Conservation (phyloP, 2,329 filamentous ascomycete genomes). For the Simplicillium aogashimaense region DNA sequence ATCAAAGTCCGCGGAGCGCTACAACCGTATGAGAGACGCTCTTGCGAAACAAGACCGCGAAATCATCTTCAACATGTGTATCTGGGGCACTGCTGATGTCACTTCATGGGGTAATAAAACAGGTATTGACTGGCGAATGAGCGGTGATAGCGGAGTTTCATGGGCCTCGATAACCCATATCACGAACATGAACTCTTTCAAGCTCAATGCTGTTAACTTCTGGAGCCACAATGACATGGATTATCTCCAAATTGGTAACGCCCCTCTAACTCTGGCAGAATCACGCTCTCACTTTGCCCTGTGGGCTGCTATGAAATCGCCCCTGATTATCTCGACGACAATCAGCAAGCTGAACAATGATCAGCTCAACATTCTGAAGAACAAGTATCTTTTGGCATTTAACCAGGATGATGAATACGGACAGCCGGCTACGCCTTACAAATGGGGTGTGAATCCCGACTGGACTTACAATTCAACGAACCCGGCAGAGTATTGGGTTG, state of each 20-base stretch:
- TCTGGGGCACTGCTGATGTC: slow-evolving; percentile 42
- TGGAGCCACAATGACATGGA: slow-evolving; percentile 40
- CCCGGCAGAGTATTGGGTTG: slow-evolving; percentile 40
- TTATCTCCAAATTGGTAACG: slow-evolving; percentile 42
- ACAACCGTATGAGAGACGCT: slow-evolving; percentile 38
- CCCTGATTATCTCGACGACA: slow-evolving; percentile 36
- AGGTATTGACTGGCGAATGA: slow-evolving; percentile 37
- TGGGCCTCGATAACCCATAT: slow-evolving; percentile 27
- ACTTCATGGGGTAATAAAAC: slow-evolving; percentile 37
- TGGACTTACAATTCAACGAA: slow-evolving; percentile 37
- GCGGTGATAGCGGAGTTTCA: slow-evolving; percentile 26
- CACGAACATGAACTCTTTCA: slow-evolving; percentile 37
- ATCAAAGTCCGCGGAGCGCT: slow-evolving; percentile 36
- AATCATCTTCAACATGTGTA: slow-evolving; percentile 42
- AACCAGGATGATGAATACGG: slow-evolving; percentile 35
- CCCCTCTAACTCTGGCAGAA: slow-evolving; percentile 29
- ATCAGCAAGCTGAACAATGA: slow-evolving; percentile 23
- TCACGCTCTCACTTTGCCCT: slow-evolving; percentile 39
- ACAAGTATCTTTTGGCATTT: slow-evolving; percentile 26
- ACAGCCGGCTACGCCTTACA: slow-evolving; percentile 30
- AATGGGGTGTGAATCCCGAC: slow-evolving; percentile 38
- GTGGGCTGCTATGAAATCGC: slow-evolving; percentile 40
- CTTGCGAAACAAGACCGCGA: slow-evolving; percentile 30
- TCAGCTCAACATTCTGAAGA: slow-evolving; percentile 30
- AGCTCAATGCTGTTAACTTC: slow-evolving; percentile 31